Conservation (phyloP, 345 rosid species). For the Hibiscus trionum region DNA sequence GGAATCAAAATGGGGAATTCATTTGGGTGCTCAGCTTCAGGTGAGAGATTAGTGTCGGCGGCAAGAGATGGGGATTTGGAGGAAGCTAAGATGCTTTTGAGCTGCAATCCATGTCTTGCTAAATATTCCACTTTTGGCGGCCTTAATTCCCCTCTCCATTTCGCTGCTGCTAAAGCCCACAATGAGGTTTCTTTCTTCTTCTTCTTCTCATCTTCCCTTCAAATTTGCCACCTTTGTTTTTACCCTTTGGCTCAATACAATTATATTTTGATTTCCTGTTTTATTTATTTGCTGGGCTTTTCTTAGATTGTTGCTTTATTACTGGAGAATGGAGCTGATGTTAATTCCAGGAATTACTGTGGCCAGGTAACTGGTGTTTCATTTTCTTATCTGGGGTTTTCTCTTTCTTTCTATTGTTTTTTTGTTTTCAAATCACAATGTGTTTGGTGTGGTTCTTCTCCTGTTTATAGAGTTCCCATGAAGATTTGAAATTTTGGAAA, state of each 20-base stretch:
- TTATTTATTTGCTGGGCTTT: conserved; percentile 7
- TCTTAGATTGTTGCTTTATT: conserved; percentile 70
- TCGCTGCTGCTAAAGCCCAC: conserved; percentile 98
- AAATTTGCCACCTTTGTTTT: no score
- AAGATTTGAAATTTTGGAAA: background rate
- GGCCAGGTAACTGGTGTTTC: conserved; percentile 62
- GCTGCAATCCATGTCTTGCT: conserved; percentile 90
- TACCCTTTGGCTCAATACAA: background rate
- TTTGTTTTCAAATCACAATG: background rate
- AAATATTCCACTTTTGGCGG: conserved; percentile 98
- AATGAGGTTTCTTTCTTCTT: conserved; percentile 51
- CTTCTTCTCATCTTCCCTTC: background rate
- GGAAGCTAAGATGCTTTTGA: conserved; percentile 94
- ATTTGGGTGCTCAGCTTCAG: conserved; percentile 97
- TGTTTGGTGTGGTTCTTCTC: background rate
- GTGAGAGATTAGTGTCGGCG: conserved; percentile 94
- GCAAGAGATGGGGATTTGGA: conserved; percentile 96
- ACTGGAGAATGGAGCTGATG: conserved; percentile 97
- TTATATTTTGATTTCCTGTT: background rate
- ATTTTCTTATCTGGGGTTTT: background rate
- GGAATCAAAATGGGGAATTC: conserved; percentile 74
- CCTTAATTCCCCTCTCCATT: conserved; percentile 95
- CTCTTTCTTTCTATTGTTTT: background rate
- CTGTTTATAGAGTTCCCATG: background rate
- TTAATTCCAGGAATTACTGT: conserved; percentile 91